phyloP scores from a whole-genome alignment of 495 filamentous ascomycete species.

The Penicillium antarcticum region DNA sequence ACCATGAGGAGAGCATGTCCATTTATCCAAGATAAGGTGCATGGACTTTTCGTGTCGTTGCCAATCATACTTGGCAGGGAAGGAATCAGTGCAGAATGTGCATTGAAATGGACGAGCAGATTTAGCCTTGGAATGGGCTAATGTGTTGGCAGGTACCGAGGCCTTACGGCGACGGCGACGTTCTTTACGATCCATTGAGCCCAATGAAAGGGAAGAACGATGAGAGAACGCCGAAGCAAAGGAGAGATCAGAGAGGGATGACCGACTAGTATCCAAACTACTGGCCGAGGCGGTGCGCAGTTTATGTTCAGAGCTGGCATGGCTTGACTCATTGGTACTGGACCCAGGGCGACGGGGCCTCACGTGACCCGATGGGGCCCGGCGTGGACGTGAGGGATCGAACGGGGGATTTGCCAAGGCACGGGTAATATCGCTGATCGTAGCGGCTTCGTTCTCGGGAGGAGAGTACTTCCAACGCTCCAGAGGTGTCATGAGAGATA shows the following conservation, averaged over 20 bases:
- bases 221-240: conserved; percentile 71
- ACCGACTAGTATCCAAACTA: conserved; percentile 68
- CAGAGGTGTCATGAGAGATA: conserved; percentile 72
- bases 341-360: conserved; percentile 47
- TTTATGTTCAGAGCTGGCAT: conserved; percentile 54
- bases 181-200: conserved; percentile 66
- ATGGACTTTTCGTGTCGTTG: conserved; percentile 86
- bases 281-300: conserved; percentile 68
- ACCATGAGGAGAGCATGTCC: conserved; percentile 71
- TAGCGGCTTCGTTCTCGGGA: conserved; percentile 82
- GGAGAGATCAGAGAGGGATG: conserved; percentile 59
- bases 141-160: conserved; percentile 41
- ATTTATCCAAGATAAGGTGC: conserved; percentile 78
- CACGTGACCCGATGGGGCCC: conserved; percentile 37
- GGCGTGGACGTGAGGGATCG: conserved; percentile 47
- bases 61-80: conserved; percentile 90
- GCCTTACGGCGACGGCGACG: conserved; percentile 66
- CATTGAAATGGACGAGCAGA: conserved; percentile 66
- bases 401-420: conserved; percentile 64
- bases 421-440: conserved; percentile 72
- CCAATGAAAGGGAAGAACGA: conserved; percentile 62
- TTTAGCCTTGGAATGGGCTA: conserved; percentile 39
- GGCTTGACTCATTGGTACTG: conserved; percentile 60
- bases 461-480: conserved; percentile 86
- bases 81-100: conserved; percentile 89